phyloP scores from a whole-genome alignment of 306 rosid species.

The Sindora glabra region DNA sequence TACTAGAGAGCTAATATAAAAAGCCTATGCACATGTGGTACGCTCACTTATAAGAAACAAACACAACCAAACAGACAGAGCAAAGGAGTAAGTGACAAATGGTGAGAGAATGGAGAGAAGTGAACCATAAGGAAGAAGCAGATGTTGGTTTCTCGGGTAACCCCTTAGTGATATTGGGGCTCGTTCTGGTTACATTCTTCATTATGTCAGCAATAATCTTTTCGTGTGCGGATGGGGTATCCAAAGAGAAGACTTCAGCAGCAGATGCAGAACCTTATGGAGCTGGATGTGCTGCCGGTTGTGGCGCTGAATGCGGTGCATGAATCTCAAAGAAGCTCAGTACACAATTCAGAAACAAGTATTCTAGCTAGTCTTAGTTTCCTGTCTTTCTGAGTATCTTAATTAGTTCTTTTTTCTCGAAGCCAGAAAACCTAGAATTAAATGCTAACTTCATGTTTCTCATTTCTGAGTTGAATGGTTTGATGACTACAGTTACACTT shows the following conservation, averaged over 20 bases:
- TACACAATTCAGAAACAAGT: not conserved
- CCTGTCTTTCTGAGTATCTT: not conserved
- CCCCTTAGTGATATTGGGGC: slow-evolving; percentile 22
- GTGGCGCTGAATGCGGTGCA: slow-evolving; percentile 68
- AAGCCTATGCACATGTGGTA: not conserved
- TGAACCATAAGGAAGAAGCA: slow-evolving; percentile 15
- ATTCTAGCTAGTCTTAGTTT: not conserved
- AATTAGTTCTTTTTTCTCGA: not conserved
- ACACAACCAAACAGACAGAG: not conserved
- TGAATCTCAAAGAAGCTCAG: slow-evolving; percentile 12
- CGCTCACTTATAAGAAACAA: slow-evolving; percentile 18
- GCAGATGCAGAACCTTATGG: slow-evolving; percentile 40
- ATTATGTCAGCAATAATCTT: slow-evolving; percentile 43
- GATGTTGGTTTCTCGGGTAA: slow-evolving; percentile 19
- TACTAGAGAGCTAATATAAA: slow-evolving; percentile 27
- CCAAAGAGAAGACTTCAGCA: slow-evolving; percentile 40
- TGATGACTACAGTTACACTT: not conserved
- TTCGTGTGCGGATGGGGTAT: slow-evolving; percentile 52
- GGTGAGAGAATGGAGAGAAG: slow-evolving; percentile 48
- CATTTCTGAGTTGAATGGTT: slow-evolving; percentile 5
- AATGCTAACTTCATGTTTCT: no score
- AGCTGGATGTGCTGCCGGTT: slow-evolving; percentile 50
- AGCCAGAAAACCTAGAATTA: not conserved
- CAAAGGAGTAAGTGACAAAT: slow-evolving; percentile 15
- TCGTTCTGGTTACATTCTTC: slow-evolving; percentile 36